phyloP scores from a whole-genome alignment of 176 grass and related monocot genomes.

The Oryza coarctata region DNA sequence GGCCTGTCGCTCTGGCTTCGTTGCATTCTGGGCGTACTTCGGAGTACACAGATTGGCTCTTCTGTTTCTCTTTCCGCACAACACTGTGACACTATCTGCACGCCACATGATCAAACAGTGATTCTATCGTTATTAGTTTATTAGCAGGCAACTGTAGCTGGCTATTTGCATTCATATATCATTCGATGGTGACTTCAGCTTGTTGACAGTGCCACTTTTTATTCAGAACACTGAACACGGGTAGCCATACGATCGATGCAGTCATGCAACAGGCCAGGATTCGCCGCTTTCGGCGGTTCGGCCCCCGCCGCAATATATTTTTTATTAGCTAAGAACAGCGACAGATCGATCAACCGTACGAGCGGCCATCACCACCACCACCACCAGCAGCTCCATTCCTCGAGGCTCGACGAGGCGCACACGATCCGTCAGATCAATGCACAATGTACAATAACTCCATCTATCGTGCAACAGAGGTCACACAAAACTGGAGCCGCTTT shows the following conservation, averaged over 20 bases:
- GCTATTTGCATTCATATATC: background rate
- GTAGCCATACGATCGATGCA: background rate
- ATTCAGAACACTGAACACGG: background rate
- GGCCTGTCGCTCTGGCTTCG: background rate
- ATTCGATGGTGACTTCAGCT: background rate
- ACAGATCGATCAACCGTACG: background rate
- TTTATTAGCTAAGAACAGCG: background rate
- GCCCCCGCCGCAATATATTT: background rate
- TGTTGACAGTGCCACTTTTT: no score
- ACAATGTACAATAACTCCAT: background rate
- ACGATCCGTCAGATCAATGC: background rate
- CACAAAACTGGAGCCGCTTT: slow-evolving; percentile 3
- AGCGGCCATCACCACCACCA: background rate
- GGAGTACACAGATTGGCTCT: no score
- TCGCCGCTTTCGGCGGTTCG: background rate
- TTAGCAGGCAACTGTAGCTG: no score
- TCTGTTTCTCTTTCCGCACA: no score
- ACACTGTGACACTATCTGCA: no score
- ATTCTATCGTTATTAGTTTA: background rate
- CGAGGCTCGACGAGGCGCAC: background rate
- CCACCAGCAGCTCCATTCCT: background rate
- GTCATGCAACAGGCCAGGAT: background rate
- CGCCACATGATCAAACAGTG: background rate
- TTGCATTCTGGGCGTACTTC: no score
- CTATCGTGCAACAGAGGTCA: slow-evolving; percentile 32